phyloP scores from a whole-genome alignment of 2,329 filamentous ascomycete genomes.

The Magnaporthiopsis rhizophila region DNA sequence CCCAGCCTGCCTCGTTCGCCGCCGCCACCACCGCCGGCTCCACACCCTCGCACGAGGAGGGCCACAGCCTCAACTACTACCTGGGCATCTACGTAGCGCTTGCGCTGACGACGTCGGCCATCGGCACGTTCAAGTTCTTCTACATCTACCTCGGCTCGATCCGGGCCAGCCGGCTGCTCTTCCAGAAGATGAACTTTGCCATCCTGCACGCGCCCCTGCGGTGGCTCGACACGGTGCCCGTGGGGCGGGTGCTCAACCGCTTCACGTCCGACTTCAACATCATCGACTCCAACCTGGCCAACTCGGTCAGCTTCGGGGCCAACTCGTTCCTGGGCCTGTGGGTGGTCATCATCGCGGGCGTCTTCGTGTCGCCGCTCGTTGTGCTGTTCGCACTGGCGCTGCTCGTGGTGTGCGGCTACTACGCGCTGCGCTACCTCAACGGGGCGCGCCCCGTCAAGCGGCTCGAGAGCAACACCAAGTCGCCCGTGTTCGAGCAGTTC shows the following conservation, averaged over 20 bases:
- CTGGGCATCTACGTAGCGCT: constrained; percentile 59
- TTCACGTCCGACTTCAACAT: constrained; percentile 72
- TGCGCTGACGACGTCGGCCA: constrained; percentile 44
- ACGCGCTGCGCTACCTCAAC: constrained; percentile 56
- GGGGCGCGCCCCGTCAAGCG: constrained; percentile 69
- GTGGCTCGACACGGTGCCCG: constrained; percentile 73
- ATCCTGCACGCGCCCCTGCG: constrained; percentile 66
- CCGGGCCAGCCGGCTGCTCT: constrained; percentile 60
- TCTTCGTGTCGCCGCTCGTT: constrained; percentile 61
- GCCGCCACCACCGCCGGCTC: neutral
- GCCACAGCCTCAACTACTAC: constrained; percentile 50
- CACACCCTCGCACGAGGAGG: constrained; percentile 16
- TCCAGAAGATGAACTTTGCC: constrained; percentile 56
- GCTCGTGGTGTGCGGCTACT: constrained; percentile 47
- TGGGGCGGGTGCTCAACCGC: constrained; percentile 69
- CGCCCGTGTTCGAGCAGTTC: constrained; percentile 74
- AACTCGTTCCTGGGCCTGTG: constrained; percentile 54
- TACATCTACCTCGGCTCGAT: constrained; percentile 59
- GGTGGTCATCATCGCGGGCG: constrained; percentile 57
- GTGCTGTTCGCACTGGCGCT: constrained; percentile 54
- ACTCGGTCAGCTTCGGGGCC: constrained; percentile 52
- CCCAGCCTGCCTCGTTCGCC: neutral
- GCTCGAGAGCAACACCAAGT: constrained; percentile 68
- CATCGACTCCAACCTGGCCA: constrained; percentile 60
- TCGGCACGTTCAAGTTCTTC: constrained; percentile 56